Percentiles rank a stretch among this genome's conserved stretches.
Conservation (phyloP, 768 basidiomycete genomes). For the Lepiota subincarnata region DNA sequence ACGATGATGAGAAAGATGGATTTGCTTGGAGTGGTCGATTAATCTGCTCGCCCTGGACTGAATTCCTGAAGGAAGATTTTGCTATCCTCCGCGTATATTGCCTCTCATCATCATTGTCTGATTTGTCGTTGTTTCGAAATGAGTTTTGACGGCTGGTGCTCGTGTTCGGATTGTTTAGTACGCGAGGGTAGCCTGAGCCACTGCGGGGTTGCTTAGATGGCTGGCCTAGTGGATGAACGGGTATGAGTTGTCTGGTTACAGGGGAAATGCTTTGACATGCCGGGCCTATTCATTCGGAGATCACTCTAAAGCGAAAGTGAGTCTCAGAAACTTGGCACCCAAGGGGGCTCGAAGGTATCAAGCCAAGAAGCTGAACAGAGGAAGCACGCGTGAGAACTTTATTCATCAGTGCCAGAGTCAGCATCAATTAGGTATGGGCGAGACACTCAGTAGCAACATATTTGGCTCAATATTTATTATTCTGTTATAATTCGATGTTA, state of each 20-base stretch:
- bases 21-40: too few relatives aligned
- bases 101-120: slow-evolving; percentile 3
- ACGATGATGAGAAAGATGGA: background rate
- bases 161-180: background rate
- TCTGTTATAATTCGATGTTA: too few relatives aligned
- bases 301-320: background rate
- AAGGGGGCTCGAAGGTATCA: too few relatives aligned
- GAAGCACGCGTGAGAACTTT: too few relatives aligned
- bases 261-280: background rate
- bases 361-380: too few relatives aligned
- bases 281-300: slow-evolving; percentile 1
- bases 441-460: too few relatives aligned
- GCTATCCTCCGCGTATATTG: background rate
- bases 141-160: background rate
- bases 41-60: background rate
- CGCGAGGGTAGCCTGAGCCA: background rate
- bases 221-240: background rate
- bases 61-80: background rate
- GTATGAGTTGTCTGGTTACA: background rate
- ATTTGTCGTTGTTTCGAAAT: background rate
- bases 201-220: background rate
- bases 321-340: too few relatives aligned
- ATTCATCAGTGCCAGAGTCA: too few relatives aligned
- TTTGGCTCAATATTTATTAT: too few relatives aligned
- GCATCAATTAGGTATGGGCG: too few relatives aligned